Evolutionary conservation across 106 monocot genomes (phyloP), one percentile per base, ranked within the genome.

Genomic region (Dendrobium officinale): DNA sequence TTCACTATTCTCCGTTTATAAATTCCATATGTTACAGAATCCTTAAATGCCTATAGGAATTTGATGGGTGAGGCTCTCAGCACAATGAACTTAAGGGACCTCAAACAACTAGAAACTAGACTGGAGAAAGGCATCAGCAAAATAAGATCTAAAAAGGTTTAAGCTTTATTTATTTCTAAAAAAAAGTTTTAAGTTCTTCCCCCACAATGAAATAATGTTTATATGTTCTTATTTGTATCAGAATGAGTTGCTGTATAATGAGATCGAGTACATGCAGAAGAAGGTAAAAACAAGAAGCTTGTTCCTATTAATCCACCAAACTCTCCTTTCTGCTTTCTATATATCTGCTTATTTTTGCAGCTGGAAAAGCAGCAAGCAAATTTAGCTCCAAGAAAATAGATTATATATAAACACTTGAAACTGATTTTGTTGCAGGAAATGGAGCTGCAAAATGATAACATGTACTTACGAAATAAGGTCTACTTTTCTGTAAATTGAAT

Each of bases 221-320:
- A 26, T 49, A 26, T 76, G 45, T 17, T 70, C 44, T 61, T 56
- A 27, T 47, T 61, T 51, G 22, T 13, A 19, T 59, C 80, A 84
- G 84, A 84, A 84, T 61, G 87, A 87, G 73, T 74, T 87, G 73
- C 61, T 87, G 66, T 87, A 75, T 64, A 78, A 78, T 66, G 87
- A 87, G 42, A 87, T 87, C 41, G 87, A 87, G 54, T 81, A 84
- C 75, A 87, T 87, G 87, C 87, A 84, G 49, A 87, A 87, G 81
- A 87, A 80, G 75, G 87, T 87, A 76, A 67, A 56, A 79, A 74
- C 54, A 66, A 7, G 42, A 13, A 74, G 20, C 43, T n/a, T 42
- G 20, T 19, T 33, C 72, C 9, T 54, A 22, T 61, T 16, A 8
- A n/a, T 61, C 22, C n/a, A 61, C 61, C 19, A 74, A 44, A 42